Evolutionary conservation across 768 basidiomycete genomes (phyloP), one percentile per base, ranked within the genome.

Genomic region (Cystofilobasidium ferigula): DNA sequence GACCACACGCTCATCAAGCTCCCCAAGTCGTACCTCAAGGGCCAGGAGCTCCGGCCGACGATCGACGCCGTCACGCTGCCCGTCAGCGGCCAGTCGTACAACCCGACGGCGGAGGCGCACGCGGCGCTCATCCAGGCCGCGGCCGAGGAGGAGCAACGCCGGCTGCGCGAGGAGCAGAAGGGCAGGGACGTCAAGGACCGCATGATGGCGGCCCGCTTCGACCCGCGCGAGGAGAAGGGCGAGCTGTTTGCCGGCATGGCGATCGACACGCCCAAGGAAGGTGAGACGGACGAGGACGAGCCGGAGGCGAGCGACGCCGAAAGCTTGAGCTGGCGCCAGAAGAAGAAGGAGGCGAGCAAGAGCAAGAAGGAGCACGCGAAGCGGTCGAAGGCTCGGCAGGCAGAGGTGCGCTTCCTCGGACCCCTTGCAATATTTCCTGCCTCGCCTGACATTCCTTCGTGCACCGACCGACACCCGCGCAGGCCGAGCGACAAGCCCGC

Each of bases 61-160:
- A 22, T 68, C 22, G 36, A 54, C 3, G 62, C 61, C 16, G 54
- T 68, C 20, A 38, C 61, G 22, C 53, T 84, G 3, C 92, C 92
- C 0, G 88, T 88, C 70, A 83, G 83, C 36, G 92, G 92, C 24
- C 82, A 86, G 3, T 92, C 89, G 22, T 97, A 97, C 74, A 95
- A 95, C 73, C 92, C 92, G 0, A 83, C 84, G 0, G 83, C 81
- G 0, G 79, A 82, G 4, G 83, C 85, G 0, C 88, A 94, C 70
- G 81, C 83, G 58, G 83, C 83, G 57, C 82, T 94, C 6, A 73
- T 97, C 26, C 77, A 81, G 16, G 76, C 81, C 59, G 92, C 90
- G 0, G 81, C 84, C 60, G 81, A 83, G 67, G 74, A 80, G 18
- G 92, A 92, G 75, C 81, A 81, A 71, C 80, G 80, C 56, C 80